A percentile compares a stretch with the other conserved stretches of the same genome.
Evolutionary conservation across 371 early-diverging fungal genomes (phyloP).

Genomic region (Mortierella sp.): DNA sequence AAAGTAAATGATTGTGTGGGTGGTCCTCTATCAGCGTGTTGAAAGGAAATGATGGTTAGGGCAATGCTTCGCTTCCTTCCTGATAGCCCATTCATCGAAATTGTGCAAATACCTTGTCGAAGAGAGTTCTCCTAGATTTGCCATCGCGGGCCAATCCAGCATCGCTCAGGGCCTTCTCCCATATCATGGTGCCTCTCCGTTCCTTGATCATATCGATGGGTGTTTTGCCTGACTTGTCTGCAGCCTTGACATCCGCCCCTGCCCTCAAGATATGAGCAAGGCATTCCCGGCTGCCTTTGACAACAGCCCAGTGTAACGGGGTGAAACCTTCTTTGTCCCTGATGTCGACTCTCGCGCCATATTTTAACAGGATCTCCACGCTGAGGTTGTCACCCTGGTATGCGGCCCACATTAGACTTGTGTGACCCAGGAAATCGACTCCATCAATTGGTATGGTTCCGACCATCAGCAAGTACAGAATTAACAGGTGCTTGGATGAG

Average conservation of each 20-base stretch:
- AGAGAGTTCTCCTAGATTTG: conserved; percentile 33
- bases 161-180: conserved; percentile 78
- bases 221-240: conserved; percentile 80
- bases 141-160: conserved; percentile 55
- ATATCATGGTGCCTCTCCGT: conserved; percentile 39
- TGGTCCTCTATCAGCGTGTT: conserved; percentile 55
- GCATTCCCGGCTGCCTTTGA: conserved; percentile 74
- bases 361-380: conserved; percentile 73
- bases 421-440: conserved; percentile 81
- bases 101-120: conserved; percentile 38
- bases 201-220: conserved; percentile 66
- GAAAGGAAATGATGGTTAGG: not conserved
- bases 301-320: conserved; percentile 75
- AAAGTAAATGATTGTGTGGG: conserved; percentile 73
- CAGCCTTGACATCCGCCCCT: conserved; percentile 68
- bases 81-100: conserved; percentile 3
- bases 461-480: conserved; percentile 74
- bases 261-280: conserved; percentile 66
- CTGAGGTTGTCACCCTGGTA: conserved; percentile 84
- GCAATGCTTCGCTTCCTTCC: not conserved
- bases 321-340: conserved; percentile 79
- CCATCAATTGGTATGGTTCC: conserved; percentile 79
- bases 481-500: conserved; percentile 79
- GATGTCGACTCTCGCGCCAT: conserved; percentile 75
- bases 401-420: conserved; percentile 95